A percentile compares a stretch with the other conserved stretches of the same genome.
Conservation (phyloP, 768 basidiomycete species). For the Strobilomyces dryophilus region DNA sequence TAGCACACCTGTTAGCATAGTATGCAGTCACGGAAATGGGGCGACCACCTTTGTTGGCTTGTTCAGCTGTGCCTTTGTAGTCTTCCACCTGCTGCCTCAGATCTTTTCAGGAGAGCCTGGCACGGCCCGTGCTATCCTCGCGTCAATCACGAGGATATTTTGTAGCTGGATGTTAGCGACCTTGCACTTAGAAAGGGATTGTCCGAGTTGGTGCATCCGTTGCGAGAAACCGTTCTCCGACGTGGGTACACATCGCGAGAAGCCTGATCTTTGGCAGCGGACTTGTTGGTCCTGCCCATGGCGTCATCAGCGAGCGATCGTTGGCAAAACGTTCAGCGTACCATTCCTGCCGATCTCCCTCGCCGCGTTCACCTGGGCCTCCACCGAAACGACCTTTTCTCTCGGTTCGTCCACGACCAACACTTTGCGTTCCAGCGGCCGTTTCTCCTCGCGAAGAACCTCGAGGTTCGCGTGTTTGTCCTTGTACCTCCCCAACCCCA, state of each 20-base stretch:
- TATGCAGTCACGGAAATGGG: neutral
- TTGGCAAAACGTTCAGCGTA: slow-evolving; percentile 21
- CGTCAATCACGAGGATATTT: too few relatives aligned
- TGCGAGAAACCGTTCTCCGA: too few relatives aligned
- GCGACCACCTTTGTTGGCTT: slow-evolving; percentile 39
- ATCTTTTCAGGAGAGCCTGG: too few relatives aligned
- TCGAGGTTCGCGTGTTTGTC: slow-evolving; percentile 58
- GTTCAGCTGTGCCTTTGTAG: slow-evolving; percentile 18
- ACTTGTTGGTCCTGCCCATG: slow-evolving; percentile 35
- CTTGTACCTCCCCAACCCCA: slow-evolving; percentile 51
- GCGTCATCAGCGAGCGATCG: slow-evolving; percentile 2
- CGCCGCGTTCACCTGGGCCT: slow-evolving; percentile 63
- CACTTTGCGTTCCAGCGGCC: slow-evolving; percentile 53
- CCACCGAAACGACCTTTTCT: slow-evolving; percentile 50
- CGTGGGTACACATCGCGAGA: too few relatives aligned
- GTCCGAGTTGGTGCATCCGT: too few relatives aligned
- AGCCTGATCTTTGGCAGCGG: too few relatives aligned
- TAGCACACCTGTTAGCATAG: slow-evolving; percentile 19
- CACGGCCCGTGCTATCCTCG: too few relatives aligned
- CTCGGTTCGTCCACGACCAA: slow-evolving; percentile 48
- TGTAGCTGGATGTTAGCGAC: too few relatives aligned
- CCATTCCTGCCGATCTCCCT: slow-evolving; percentile 58
- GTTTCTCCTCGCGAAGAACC: slow-evolving; percentile 72
- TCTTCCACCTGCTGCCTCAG: too few relatives aligned
- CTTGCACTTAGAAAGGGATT: too few relatives aligned